Evolutionary conservation across 2,329 filamentous ascomycete species (phyloP).

Genomic region (Ascocoryne sarcoides): DNA sequence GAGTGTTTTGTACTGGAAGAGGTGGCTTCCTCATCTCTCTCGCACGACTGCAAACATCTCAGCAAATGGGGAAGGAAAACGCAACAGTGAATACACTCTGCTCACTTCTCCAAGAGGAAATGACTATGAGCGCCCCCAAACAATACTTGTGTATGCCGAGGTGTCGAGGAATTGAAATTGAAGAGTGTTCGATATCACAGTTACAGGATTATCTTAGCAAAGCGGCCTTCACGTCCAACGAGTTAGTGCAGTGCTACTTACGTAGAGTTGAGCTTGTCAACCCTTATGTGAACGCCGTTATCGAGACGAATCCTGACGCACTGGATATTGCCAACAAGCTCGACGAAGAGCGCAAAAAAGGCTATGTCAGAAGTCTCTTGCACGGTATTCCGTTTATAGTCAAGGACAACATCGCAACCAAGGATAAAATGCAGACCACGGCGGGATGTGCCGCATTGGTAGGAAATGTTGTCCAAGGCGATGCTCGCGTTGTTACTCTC

Average conservation of each 20-base stretch:
- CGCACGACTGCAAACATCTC: no score
- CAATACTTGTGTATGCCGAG: slow-evolving; percentile 5
- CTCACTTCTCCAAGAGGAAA: no score
- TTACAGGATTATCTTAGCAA: slow-evolving; percentile 3
- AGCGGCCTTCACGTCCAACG: neutral
- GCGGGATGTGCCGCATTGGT: slow-evolving; percentile 2
- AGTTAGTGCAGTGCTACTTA: neutral
- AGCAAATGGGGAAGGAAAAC: no score
- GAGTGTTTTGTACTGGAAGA: no score
- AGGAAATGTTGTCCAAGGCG: slow-evolving; percentile 1
- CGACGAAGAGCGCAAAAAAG: slow-evolving; percentile 12
- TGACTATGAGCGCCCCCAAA: no score
- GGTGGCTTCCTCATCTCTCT: no score
- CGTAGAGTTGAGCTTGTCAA: neutral
- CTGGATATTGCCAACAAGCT: slow-evolving; percentile 14
- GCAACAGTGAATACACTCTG: no score
- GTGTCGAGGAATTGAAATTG: slow-evolving; percentile 4
- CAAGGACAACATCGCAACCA: slow-evolving; percentile 51
- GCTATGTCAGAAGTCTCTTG: slow-evolving; percentile 26
- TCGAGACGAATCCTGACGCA: slow-evolving; percentile 21
- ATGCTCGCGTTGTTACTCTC: slow-evolving; percentile 8
- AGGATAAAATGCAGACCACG: slow-evolving; percentile 43
- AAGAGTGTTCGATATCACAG: slow-evolving; percentile 6
- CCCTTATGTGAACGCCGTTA: slow-evolving; percentile 6
- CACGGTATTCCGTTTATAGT: slow-evolving; percentile 50